A percentile compares a stretch with the other conserved stretches of the same genome.
Evolutionary conservation across 2,329 filamentous ascomycete genomes (phyloP).

Genomic region (Ophiostoma australiae): DNA sequence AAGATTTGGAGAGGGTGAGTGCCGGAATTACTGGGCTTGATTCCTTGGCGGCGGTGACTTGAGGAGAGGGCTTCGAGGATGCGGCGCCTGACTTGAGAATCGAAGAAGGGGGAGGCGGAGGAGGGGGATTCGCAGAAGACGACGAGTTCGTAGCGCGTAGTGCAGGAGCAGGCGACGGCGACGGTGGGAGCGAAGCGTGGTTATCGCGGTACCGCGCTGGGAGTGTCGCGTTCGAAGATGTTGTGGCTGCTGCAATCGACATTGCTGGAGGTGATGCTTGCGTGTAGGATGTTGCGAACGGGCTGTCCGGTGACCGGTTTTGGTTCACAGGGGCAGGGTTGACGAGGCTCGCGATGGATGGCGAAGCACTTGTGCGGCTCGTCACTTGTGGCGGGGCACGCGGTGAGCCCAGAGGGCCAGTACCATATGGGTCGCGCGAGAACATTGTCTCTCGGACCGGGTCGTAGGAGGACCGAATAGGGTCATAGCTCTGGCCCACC

Average conservation of each 20-base stretch:
- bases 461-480: conserved; percentile 70
- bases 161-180: conserved; percentile 34
- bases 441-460: conserved; percentile 59
- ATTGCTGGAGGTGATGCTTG: conserved; percentile 36
- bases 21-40: neutral
- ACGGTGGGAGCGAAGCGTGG: conserved; percentile 23
- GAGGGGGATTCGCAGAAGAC: conserved; percentile 17
- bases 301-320: conserved; percentile 33
- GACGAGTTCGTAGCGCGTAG: conserved; percentile 22
- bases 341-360: conserved; percentile 85
- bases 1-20: neutral
- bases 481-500: conserved; percentile 82
- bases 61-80: conserved; percentile 8
- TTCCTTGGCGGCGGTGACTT: conserved; percentile 15
- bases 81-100: neutral
- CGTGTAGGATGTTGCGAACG: conserved; percentile 26
- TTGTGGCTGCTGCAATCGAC: conserved; percentile 31
- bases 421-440: conserved; percentile 46
- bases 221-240: conserved; percentile 22
- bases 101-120: conserved; percentile 2
- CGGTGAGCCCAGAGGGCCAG: conserved; percentile 48
- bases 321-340: conserved; percentile 48
- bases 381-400: conserved; percentile 45
- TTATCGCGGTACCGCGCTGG: conserved; percentile 20
- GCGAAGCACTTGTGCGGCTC: conserved; percentile 79